A percentile compares a stretch with the other conserved stretches of the same genome.
These are phyloP conservation scores for Chondrostereum purpureum DNA, from an alignment of 1,284 basidiomycete species.

Conservation along the genomic window DNA sequence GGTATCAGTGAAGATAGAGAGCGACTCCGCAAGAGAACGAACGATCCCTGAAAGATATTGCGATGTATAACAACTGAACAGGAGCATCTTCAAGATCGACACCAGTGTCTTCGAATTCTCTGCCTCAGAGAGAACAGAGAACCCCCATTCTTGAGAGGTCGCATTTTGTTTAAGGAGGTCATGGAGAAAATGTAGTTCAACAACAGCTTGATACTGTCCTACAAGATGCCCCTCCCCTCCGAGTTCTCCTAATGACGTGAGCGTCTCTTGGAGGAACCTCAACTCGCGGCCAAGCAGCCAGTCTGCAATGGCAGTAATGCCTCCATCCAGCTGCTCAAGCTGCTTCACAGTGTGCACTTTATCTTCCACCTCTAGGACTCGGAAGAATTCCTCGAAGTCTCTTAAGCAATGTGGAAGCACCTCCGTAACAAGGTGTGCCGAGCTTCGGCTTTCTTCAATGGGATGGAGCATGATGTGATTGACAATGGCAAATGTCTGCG, in stretches of 20 bases:
- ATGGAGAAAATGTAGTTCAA: constrained; percentile 11
- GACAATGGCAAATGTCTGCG: constrained; percentile 50
- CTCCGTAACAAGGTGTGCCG: constrained; percentile 28
- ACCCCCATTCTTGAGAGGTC: constrained; percentile 9
- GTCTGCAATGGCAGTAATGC: constrained; percentile 54
- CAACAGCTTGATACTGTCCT: constrained; percentile 16
- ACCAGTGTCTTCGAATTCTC: constrained; percentile 25
- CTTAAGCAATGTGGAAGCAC: constrained; percentile 50
- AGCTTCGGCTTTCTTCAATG: constrained; percentile 19
- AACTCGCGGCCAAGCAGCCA: constrained; percentile 63
- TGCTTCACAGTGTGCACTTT: constrained; percentile 49
- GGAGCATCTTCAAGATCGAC: constrained; percentile 22
- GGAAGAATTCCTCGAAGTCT: constrained; percentile 51
- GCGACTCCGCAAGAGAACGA: constrained; percentile 14
- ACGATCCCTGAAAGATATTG: constrained; percentile 19
- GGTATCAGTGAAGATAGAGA: constrained; percentile 24
- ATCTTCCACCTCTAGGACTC: constrained; percentile 46
- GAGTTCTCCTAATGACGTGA: constrained; percentile 29
- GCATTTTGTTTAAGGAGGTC: constrained; percentile 9
- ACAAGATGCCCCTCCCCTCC: constrained; percentile 23
- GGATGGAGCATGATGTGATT: constrained; percentile 47
- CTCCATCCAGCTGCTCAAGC: constrained; percentile 51
- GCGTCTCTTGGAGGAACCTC: constrained; percentile 32
- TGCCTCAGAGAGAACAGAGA: constrained; percentile 11
- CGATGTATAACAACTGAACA: constrained; percentile 30